Evolutionary conservation across 139 green algal species (phyloP).

Genomic region (Asterochloris sp.): DNA sequence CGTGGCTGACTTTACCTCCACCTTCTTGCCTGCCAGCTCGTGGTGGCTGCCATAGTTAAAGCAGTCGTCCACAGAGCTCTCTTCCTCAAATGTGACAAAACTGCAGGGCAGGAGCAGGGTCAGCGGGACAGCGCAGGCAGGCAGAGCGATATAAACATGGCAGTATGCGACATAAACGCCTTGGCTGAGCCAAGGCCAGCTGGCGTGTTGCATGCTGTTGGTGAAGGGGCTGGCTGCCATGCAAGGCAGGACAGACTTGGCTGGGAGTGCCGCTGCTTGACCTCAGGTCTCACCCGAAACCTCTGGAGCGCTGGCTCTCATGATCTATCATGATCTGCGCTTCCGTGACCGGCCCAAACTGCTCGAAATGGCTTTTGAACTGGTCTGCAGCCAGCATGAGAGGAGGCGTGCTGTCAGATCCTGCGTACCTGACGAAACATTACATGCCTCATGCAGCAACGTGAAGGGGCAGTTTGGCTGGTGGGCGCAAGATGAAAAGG

Average conservation of each 20-base stretch:
- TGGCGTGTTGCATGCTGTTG: not conserved
- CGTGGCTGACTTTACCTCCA: slow-evolving; percentile 79
- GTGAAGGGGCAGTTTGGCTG: too few species aligned
- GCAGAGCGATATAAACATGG: too few species aligned
- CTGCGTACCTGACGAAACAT: not conserved
- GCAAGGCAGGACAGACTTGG: not conserved
- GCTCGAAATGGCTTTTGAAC: slow-evolving; percentile 55
- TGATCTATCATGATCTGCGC: slow-evolving; percentile 85
- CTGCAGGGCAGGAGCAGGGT: slow-evolving; percentile 29
- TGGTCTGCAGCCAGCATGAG: slow-evolving; percentile 34
- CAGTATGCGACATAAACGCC: too few species aligned
- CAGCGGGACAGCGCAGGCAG: not conserved
- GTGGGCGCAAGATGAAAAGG: not conserved
- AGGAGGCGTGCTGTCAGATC: not conserved
- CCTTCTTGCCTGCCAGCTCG: slow-evolving; percentile 65
- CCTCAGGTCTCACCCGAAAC: slow-evolving; percentile 62
- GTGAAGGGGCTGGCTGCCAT: not conserved
- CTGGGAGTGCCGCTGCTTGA: not conserved
- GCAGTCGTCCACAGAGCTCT: slow-evolving; percentile 59
- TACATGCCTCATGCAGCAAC: not conserved
- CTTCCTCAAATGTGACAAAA: slow-evolving; percentile 82
- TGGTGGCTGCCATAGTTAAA: slow-evolving; percentile 68
- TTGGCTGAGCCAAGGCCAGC: too few species aligned
- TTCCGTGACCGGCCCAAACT: slow-evolving; percentile 51
- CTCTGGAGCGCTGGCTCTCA: slow-evolving; percentile 60